A percentile compares a stretch with the other conserved stretches of the same genome.
Evolutionary conservation across 2,329 filamentous ascomycete species (phyloP).

Genomic region (Xylogone sp.): DNA sequence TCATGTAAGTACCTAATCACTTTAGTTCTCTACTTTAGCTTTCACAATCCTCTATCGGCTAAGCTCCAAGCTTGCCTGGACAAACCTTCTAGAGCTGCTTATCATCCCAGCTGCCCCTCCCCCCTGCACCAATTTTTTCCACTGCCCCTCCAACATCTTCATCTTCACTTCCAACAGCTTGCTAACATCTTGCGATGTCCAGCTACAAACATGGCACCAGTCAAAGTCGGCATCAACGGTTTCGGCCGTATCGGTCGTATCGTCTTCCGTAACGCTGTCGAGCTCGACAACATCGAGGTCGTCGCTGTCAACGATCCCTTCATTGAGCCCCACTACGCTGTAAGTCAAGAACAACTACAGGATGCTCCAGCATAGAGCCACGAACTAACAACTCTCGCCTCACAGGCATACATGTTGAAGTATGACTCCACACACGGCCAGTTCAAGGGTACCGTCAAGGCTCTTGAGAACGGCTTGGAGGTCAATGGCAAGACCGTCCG

Average conservation of each 20-base stretch:
- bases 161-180: too few relatives aligned
- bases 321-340: constrained; percentile 96
- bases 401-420: constrained; percentile 97
- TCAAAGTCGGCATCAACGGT: constrained; percentile 97
- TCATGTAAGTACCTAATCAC: neutral
- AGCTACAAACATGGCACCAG: constrained; percentile 40
- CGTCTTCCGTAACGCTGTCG: constrained; percentile 95
- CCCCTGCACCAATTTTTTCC: too few relatives aligned
- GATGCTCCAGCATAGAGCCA: neutral
- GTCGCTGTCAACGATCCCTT: constrained; percentile 99
- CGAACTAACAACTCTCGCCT: constrained; percentile 12
- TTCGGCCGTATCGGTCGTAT: constrained; percentile 99
- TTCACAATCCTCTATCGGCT: neutral
- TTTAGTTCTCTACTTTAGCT: neutral
- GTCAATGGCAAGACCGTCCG: constrained; percentile 94
- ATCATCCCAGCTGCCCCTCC: constrained; percentile 25
- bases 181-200: neutral
- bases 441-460: constrained; percentile 89
- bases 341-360: constrained; percentile 50
- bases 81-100: neutral
- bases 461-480: constrained; percentile 64
- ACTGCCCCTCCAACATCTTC: too few relatives aligned
- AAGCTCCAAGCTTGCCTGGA: too few relatives aligned
- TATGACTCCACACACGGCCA: constrained; percentile 96
- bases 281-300: constrained; percentile 85